These are phyloP conservation scores for Grosmannia serpens DNA, from an alignment of 2,329 filamentous ascomycete genomes.

Conservation along the genomic window DNA sequence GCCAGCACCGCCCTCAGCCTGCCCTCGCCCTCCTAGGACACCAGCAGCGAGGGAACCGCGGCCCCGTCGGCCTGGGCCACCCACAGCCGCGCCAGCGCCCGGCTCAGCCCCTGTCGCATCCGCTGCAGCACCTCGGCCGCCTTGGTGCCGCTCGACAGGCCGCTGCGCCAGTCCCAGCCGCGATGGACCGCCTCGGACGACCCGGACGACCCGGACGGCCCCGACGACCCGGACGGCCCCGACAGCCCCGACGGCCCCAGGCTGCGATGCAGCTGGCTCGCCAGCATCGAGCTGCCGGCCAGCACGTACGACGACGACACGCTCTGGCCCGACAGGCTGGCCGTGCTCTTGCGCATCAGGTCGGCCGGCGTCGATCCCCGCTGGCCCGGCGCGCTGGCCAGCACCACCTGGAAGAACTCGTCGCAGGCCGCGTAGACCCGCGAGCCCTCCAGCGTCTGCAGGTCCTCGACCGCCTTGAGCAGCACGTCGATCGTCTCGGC, in stretches of 20 bases:
- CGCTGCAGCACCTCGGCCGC: constrained; percentile 61
- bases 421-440: constrained; percentile 64
- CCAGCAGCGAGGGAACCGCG: not conserved
- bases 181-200: constrained; percentile 21
- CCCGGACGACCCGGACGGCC: constrained; percentile 30
- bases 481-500: constrained; percentile 63
- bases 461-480: constrained; percentile 67
- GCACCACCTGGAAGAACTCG: constrained; percentile 65
- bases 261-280: constrained; percentile 49
- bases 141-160: constrained; percentile 42
- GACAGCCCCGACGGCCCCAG: constrained; percentile 41
- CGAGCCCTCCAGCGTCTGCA: constrained; percentile 57
- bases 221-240: constrained; percentile 37
- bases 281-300: constrained; percentile 62
- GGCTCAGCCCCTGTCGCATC: constrained; percentile 61
- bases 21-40: not conserved
- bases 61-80: constrained; percentile 47
- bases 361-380: constrained; percentile 53
- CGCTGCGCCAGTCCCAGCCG: constrained; percentile 46
- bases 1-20: not conserved
- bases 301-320: constrained; percentile 50
- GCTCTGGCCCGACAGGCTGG: not conserved
- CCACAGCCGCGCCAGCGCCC: constrained; percentile 62
- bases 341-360: constrained; percentile 46
- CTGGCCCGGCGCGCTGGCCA: constrained; percentile 53